These are phyloP conservation scores for Calocybe cyanea DNA, from an alignment of 768 basidiomycete genomes.

Conservation along the genomic window DNA sequence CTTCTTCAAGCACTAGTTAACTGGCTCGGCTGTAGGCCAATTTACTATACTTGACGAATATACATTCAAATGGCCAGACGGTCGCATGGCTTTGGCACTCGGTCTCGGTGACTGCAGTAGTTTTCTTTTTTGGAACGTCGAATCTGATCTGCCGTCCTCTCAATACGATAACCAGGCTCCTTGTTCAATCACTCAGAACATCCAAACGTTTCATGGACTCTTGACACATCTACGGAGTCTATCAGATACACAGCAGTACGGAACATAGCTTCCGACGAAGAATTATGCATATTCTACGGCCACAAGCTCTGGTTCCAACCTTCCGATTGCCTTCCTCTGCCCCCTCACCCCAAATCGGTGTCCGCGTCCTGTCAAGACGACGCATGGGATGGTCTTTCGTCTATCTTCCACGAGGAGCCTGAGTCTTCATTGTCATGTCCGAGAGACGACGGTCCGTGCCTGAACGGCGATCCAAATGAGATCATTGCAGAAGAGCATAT, in stretches of 20 bases:
- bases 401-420: slow-evolving; percentile 14
- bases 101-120: slow-evolving; percentile 54
- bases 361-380: background rate
- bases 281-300: slow-evolving; percentile 78
- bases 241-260: slow-evolving; percentile 61
- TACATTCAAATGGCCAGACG: slow-evolving; percentile 72
- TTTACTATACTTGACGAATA: slow-evolving; percentile 72
- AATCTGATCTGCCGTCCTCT: background rate
- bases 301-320: slow-evolving; percentile 64
- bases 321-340: slow-evolving; percentile 16
- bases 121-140: slow-evolving; percentile 1
- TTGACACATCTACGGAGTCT: slow-evolving; percentile 50
- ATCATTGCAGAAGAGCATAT: slow-evolving; percentile 54
- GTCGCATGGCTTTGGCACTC: slow-evolving; percentile 72
- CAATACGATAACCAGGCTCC: slow-evolving; percentile 47
- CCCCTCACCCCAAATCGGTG: background rate
- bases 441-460: slow-evolving; percentile 24
- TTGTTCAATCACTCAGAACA: slow-evolving; percentile 72
- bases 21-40: slow-evolving; percentile 22
- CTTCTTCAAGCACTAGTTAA: background rate
- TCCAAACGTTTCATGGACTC: slow-evolving; percentile 67
- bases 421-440: slow-evolving; percentile 15
- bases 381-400: slow-evolving; percentile 43
- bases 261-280: slow-evolving; percentile 55
- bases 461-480: slow-evolving; percentile 38